Conservation (phyloP, 2,329 filamentous ascomycete genomes). For the Pseudocercospora cruenta region DNA sequence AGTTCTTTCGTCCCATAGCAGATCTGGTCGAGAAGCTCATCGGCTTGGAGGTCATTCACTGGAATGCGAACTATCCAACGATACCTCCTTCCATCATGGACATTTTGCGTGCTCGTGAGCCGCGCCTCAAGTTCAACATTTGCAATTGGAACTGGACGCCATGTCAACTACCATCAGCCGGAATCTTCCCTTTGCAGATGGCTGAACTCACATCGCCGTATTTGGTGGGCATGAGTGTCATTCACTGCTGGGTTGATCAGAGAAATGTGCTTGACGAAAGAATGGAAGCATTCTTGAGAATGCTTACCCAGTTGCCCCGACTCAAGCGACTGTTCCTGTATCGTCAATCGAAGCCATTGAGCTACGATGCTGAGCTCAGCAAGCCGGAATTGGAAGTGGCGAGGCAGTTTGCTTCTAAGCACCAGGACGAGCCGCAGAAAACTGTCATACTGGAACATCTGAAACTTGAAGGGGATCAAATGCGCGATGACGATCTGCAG, state of each 20-base stretch:
- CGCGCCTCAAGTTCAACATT: neutral
- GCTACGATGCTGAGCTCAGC: neutral
- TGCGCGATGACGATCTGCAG: neutral
- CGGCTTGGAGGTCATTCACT: neutral
- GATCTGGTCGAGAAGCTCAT: neutral
- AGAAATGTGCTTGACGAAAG: neutral
- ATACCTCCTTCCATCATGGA: neutral
- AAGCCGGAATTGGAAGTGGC: neutral
- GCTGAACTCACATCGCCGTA: neutral
- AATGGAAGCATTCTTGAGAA: neutral
- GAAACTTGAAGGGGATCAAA: neutral
- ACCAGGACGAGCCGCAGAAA: neutral
- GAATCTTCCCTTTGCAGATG: neutral
- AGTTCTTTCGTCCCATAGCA: neutral
- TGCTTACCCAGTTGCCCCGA: neutral
- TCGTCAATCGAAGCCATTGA: neutral
- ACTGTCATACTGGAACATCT: neutral
- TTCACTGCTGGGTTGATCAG: neutral
- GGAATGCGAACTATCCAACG: neutral
- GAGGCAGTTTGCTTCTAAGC: neutral
- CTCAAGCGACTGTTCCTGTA: neutral
- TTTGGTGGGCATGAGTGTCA: neutral
- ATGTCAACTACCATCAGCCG: constrained; percentile 1
- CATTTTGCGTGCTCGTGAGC: neutral
- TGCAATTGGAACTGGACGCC: constrained; percentile 3